These are phyloP conservation scores for Holtermannia corniformis DNA, from an alignment of 768 basidiomycete species.

Conservation along the genomic window DNA sequence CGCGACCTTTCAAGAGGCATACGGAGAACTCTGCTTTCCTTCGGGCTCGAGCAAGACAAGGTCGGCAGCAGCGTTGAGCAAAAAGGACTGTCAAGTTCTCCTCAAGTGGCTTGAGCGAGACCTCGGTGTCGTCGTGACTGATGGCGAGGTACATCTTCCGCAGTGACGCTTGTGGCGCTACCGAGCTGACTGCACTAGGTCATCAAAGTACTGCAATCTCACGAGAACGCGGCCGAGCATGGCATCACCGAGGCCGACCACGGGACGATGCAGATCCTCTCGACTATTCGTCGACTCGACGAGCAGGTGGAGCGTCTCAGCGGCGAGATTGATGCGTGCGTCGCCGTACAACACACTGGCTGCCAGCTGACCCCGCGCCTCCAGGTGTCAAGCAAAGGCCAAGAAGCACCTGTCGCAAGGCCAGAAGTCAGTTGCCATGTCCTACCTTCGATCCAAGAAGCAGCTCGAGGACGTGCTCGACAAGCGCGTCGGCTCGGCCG, in stretches of 20 bases:
- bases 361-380: background rate
- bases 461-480: constrained; percentile 64
- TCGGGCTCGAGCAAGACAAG: constrained; percentile 7
- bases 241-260: constrained; percentile 65
- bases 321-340: constrained; percentile 62
- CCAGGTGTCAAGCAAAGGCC: constrained; percentile 60
- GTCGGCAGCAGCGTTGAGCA: constrained; percentile 47
- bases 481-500: constrained; percentile 64
- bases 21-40: constrained; percentile 18
- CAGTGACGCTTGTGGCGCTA: background rate
- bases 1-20: constrained; percentile 16
- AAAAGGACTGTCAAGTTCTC: constrained; percentile 59
- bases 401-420: constrained; percentile 57
- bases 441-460: constrained; percentile 70
- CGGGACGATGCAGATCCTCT: constrained; percentile 71
- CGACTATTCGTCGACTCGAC: constrained; percentile 58
- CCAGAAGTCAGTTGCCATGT: constrained; percentile 64
- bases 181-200: constrained; percentile 46
- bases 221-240: constrained; percentile 40
- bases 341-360: background rate
- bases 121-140: constrained; percentile 52
- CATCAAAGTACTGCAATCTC: constrained; percentile 63
- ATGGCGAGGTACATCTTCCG: constrained; percentile 54
- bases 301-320: constrained; percentile 62
- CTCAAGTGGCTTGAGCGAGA: constrained; percentile 74